A percentile compares a stretch with the other conserved stretches of the same genome.
Conservation (phyloP, 208 protist genomes). For the Herpetomonas tarakana region DNA sequence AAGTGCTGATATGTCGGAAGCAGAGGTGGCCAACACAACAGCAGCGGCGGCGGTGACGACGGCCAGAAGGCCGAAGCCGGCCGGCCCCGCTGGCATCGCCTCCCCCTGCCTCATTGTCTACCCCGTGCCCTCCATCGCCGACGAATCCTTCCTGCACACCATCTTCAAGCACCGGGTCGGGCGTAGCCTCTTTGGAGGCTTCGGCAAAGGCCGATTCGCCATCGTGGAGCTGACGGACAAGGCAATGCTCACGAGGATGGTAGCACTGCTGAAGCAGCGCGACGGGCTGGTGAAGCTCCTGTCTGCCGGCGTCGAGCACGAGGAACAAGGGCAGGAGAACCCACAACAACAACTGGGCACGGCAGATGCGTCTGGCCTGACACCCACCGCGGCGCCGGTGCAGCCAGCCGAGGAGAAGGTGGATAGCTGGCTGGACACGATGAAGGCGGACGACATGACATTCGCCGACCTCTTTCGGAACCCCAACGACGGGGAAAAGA, state of each 20-base stretch:
- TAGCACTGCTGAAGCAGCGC: constrained; percentile 10
- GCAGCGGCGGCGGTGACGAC: too few species aligned
- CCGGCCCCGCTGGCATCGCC: not conserved
- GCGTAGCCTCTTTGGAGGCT: constrained; percentile 64
- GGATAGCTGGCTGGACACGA: constrained; percentile 8
- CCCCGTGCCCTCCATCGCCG: constrained; percentile 57
- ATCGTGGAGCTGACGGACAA: constrained; percentile 52
- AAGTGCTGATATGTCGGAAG: not conserved
- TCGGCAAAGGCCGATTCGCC: constrained; percentile 49
- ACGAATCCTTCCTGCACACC: constrained; percentile 63
- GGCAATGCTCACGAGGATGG: constrained; percentile 18
- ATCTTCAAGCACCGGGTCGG: constrained; percentile 47
- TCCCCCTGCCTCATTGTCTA: constrained; percentile 60
- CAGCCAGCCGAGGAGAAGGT: not conserved
- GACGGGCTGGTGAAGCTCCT: not conserved
- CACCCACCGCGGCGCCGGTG: not conserved
- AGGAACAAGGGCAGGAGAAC: not conserved
- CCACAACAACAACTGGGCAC: not conserved
- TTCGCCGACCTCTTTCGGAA: constrained; percentile 27
- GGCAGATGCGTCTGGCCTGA: not conserved
- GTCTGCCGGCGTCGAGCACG: not conserved
- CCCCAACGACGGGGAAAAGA: not conserved
- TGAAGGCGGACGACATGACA: constrained; percentile 14
- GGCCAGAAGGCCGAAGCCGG: not conserved
- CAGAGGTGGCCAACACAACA: not conserved